phyloP scores from a whole-genome alignment of 2,329 filamentous ascomycete species.

The Ascochyta clinopodiicola region DNA sequence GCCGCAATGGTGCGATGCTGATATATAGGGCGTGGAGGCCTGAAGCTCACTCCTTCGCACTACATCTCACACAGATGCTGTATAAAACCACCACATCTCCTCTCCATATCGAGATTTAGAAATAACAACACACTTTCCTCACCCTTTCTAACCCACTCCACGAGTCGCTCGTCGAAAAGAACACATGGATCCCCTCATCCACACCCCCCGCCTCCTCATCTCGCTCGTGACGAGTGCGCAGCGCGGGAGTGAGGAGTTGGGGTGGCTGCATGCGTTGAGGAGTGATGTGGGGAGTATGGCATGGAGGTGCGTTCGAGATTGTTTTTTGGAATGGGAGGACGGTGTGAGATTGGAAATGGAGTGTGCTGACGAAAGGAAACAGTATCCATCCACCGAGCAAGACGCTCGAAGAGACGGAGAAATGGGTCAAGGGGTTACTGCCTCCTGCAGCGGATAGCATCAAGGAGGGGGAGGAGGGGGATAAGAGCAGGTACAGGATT shows the following conservation, averaged over 20 bases:
- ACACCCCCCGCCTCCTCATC: constrained; percentile 39
- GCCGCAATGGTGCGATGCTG: neutral
- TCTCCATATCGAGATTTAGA: too few relatives aligned
- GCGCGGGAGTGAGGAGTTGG: constrained; percentile 36
- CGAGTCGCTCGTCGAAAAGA: too few relatives aligned
- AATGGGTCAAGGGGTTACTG: constrained; percentile 21
- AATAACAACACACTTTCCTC: too few relatives aligned
- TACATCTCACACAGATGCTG: too few relatives aligned
- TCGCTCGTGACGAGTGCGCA: constrained; percentile 35
- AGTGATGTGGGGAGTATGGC: constrained; percentile 37
- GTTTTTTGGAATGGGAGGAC: neutral
- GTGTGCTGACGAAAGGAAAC: too few relatives aligned
- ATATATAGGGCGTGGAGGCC: neutral
- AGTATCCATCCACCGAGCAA: constrained; percentile 36
- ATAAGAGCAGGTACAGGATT: too few relatives aligned
- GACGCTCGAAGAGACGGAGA: constrained; percentile 38
- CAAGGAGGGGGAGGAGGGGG: too few relatives aligned
- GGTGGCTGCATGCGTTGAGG: constrained; percentile 39
- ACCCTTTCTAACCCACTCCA: too few relatives aligned
- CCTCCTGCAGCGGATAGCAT: too few relatives aligned
- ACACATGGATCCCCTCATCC: constrained; percentile 34
- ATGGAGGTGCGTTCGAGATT: constrained; percentile 37
- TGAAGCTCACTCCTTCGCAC: neutral
- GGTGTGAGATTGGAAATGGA: too few relatives aligned
- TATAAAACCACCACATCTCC: too few relatives aligned